Percentiles rank a stretch among this genome's conserved stretches.
Evolutionary conservation across 2,329 filamentous ascomycete species (phyloP).

Genomic region (Fusarium dimerum): DNA sequence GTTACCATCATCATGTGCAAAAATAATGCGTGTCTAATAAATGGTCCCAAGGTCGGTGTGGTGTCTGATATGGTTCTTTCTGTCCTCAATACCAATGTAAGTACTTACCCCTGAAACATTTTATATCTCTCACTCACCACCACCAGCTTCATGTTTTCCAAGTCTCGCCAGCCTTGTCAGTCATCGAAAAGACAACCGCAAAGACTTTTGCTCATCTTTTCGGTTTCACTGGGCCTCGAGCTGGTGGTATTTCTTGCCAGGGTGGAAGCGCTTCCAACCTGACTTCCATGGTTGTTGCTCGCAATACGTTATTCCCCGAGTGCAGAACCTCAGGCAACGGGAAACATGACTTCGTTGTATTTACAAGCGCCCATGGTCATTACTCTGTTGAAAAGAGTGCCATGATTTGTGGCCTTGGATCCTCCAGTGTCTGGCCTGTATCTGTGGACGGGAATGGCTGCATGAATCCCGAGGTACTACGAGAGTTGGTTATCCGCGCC

Average conservation of each 20-base stretch:
- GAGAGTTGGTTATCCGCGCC: constrained; percentile 61
- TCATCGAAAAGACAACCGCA: constrained; percentile 85
- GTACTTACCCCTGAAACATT: constrained; percentile 19
- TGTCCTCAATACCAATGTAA: constrained; percentile 85
- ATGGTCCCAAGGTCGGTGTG: constrained; percentile 66
- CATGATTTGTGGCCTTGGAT: constrained; percentile 85
- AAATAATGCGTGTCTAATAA: constrained; percentile 1
- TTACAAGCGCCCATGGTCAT: constrained; percentile 88
- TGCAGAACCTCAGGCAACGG: constrained; percentile 75
- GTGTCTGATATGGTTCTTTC: constrained; percentile 83
- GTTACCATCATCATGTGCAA: constrained; percentile 24
- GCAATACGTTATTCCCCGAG: constrained; percentile 80
- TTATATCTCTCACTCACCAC: constrained; percentile 6
- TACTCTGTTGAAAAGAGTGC: constrained; percentile 95
- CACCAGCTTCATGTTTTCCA: constrained; percentile 73
- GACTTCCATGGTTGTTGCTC: constrained; percentile 81
- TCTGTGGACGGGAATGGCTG: constrained; percentile 71
- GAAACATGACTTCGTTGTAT: constrained; percentile 69
- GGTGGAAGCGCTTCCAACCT: constrained; percentile 85
- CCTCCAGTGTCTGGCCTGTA: constrained; percentile 69
- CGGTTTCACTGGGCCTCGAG: constrained; percentile 69
- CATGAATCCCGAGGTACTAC: constrained; percentile 69
- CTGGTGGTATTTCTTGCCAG: constrained; percentile 76
- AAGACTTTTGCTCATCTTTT: constrained; percentile 73
- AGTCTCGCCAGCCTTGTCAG: constrained; percentile 83